Conservation (phyloP, 225 moss, liverwort and hornwort genomes). For the Pleurozium schreberi region DNA sequence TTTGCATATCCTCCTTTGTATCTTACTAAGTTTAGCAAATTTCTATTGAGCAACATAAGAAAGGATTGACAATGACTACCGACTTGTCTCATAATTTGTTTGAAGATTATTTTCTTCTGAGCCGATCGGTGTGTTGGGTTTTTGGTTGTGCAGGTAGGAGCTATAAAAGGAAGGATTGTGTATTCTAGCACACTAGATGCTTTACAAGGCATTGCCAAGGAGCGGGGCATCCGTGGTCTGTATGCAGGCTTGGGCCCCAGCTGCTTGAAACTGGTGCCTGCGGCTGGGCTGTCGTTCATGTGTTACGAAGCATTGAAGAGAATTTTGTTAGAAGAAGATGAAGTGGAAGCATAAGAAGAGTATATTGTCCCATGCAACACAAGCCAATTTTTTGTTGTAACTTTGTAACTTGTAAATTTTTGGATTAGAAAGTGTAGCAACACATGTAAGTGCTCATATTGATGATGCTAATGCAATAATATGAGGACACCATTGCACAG, state of each 20-base stretch:
- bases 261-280: slow-evolving; percentile 68
- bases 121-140: not conserved
- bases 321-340: slow-evolving; percentile 60
- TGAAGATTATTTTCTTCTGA: not conserved
- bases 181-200: slow-evolving; percentile 62
- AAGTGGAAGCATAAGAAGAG: slow-evolving; percentile 8
- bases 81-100: not conserved
- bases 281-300: slow-evolving; percentile 76
- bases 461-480: not conserved
- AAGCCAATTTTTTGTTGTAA: slow-evolving; percentile 11
- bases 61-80: not conserved
- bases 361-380: not conserved
- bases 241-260: slow-evolving; percentile 65
- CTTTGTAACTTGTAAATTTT: slow-evolving; percentile 4
- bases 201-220: slow-evolving; percentile 41
- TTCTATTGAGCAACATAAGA: not conserved
- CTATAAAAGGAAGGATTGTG: slow-evolving; percentile 54
- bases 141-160: slow-evolving; percentile 41
- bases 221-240: slow-evolving; percentile 51
- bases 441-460: not conserved
- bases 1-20: not conserved
- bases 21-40: not conserved
- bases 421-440: not conserved
- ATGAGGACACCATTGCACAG: not conserved
- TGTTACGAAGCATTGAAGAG: slow-evolving; percentile 72